Evolutionary conservation across 441 rosid genomes (phyloP).

Genomic region (Pelargonium citronellum): DNA sequence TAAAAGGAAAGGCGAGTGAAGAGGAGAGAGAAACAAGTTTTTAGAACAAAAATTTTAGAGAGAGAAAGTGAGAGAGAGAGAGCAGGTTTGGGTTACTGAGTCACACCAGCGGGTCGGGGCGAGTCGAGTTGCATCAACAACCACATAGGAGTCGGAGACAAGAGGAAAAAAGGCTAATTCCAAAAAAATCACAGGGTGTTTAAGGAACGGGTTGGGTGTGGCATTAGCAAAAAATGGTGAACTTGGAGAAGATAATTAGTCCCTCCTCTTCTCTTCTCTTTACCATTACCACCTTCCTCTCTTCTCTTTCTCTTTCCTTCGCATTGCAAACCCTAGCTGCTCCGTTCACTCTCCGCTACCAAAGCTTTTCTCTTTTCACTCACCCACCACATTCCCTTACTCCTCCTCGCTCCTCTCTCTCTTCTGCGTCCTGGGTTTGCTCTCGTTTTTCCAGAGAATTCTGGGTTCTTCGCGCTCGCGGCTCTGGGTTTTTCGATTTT

Average conservation of each 20-base stretch:
- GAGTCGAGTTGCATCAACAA: conserved; percentile 20
- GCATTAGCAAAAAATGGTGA: conserved; percentile 80
- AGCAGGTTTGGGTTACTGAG: conserved; percentile 4
- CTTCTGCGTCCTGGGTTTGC: background rate
- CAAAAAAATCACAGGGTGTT: conserved; percentile 21
- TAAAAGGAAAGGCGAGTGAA: conserved; percentile 17
- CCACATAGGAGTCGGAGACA: conserved; percentile 10
- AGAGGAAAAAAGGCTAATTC: conserved; percentile 11
- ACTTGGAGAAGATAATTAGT: conserved; percentile 39
- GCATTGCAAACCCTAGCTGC: conserved; percentile 39
- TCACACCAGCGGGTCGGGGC: conserved; percentile 14
- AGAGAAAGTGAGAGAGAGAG: conserved; percentile 13
- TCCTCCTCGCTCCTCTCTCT: background rate
- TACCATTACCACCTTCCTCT: conserved; percentile 36
- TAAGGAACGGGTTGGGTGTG: conserved; percentile 37
- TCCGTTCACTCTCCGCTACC: background rate
- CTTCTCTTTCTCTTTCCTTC: conserved; percentile 16
- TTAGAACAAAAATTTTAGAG: conserved; percentile 14
- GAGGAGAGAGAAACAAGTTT: conserved; percentile 17
- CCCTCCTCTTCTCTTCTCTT: conserved; percentile 28
- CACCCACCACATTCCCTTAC: conserved; percentile 13
- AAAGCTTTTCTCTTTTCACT: conserved; percentile 14
- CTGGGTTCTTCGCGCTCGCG: background rate
- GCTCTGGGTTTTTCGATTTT: background rate
- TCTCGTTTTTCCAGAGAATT: background rate